phyloP scores from a whole-genome alignment of 1,139 yeast genomes.

The Yamadazyma jaroonii region DNA sequence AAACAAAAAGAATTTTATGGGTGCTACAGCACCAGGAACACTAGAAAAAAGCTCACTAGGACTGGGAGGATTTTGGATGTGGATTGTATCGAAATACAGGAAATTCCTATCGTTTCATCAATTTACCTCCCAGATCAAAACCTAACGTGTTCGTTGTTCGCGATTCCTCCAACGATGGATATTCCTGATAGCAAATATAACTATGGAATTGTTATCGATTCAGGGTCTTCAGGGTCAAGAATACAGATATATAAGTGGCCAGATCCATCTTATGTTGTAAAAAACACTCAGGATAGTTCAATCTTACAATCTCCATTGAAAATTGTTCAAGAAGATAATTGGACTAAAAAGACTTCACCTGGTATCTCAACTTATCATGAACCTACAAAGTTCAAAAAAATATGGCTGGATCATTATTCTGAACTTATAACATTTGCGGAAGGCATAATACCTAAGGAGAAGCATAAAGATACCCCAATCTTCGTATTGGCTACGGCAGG shows the following conservation, averaged over 20 bases:
- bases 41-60: too few species aligned
- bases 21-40: too few species aligned
- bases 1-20: too few species aligned
- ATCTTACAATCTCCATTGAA: constrained; percentile 56
- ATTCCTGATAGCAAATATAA: constrained; percentile 18
- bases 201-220: constrained; percentile 75
- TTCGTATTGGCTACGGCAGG: constrained; percentile 82
- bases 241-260: constrained; percentile 69
- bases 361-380: constrained; percentile 64
- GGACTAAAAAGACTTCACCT: constrained; percentile 64
- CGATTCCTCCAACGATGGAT: constrained; percentile 10
- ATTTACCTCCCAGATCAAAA: neutral
- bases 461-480: constrained; percentile 60
- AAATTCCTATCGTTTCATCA: too few species aligned
- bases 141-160: constrained; percentile 1
- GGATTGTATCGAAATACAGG: too few species aligned
- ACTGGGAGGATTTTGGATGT: too few species aligned
- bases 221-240: constrained; percentile 82
- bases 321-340: constrained; percentile 53
- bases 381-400: constrained; percentile 34
- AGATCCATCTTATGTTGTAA: constrained; percentile 33
- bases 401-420: constrained; percentile 62
- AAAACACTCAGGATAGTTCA: constrained; percentile 20
- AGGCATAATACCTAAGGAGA: constrained; percentile 52
- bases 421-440: constrained; percentile 57